phyloP scores from a whole-genome alignment of 192 early-diverging fungal species.

The Funneliformis mosseae region DNA sequence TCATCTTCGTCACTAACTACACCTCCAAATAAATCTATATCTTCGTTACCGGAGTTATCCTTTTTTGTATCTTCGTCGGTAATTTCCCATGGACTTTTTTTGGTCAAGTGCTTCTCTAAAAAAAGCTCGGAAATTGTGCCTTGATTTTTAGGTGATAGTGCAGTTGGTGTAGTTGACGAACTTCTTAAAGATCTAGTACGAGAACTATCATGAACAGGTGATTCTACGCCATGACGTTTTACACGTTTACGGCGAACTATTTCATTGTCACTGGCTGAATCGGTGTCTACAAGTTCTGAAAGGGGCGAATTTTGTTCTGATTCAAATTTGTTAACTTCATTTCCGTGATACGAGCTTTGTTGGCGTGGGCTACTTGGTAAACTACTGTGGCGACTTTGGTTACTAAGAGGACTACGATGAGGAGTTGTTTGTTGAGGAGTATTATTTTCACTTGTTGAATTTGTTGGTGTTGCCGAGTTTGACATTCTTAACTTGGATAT shows the following conservation, averaged over 20 bases:
- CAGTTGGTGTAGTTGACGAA: not conserved
- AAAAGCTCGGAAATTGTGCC: not conserved
- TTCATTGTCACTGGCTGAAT: not conserved
- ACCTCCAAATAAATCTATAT: slow-evolving; percentile 20
- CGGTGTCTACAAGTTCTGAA: not conserved
- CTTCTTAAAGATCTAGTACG: not conserved
- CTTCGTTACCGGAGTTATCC: not conserved
- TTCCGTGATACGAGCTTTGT: not conserved
- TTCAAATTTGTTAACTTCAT: not conserved
- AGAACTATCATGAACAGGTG: not conserved
- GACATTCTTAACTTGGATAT: not conserved
- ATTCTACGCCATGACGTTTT: not conserved
- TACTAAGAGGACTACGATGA: not conserved
- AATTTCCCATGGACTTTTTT: not conserved
- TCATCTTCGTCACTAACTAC: not conserved
- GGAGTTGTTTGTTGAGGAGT: not conserved
- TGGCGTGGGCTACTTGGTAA: not conserved
- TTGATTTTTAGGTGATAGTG: not conserved
- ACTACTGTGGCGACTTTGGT: not conserved
- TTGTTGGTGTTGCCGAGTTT: not conserved
- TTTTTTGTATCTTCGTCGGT: not conserved
- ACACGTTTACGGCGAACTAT: not conserved
- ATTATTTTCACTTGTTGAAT: not conserved
- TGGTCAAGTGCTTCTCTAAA: not conserved
- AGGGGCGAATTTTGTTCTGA: not conserved